These are phyloP conservation scores for Diaporthe capsici DNA, from an alignment of 2,329 filamentous ascomycete genomes.

Conservation along the genomic window DNA sequence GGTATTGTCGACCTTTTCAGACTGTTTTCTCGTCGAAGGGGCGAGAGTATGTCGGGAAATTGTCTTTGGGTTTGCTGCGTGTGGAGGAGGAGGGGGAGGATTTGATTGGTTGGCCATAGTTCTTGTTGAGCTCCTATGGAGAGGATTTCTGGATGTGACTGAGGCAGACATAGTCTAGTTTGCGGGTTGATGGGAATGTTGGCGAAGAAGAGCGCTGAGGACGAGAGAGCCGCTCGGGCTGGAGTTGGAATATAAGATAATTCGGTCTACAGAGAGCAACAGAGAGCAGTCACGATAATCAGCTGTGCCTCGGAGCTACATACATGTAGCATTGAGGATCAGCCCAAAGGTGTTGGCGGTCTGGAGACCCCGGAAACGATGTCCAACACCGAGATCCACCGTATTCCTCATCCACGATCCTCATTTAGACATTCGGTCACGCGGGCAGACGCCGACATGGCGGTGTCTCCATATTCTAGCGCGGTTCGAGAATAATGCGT, in stretches of 20 bases:
- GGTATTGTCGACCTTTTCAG: not conserved
- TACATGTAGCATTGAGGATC: not conserved
- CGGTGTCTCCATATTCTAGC: constrained; percentile 35
- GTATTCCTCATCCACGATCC: constrained; percentile 16
- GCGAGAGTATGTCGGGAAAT: not conserved
- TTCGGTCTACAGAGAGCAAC: not conserved
- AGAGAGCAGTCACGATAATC: constrained; percentile 14
- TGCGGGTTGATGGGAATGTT: constrained; percentile 10
- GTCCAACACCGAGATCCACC: constrained; percentile 30
- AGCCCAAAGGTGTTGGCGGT: constrained; percentile 21
- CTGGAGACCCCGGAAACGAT: constrained; percentile 28
- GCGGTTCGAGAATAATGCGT: constrained; percentile 28
- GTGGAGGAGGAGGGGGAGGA: not conserved
- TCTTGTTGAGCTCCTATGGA: constrained; percentile 21
- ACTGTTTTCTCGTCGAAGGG: not conserved
- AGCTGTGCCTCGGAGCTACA: not conserved
- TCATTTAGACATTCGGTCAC: constrained; percentile 26
- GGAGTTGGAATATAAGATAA: constrained; percentile 12
- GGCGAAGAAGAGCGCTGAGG: not conserved
- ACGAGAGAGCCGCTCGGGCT: constrained; percentile 7
- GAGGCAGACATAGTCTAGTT: constrained; percentile 13
- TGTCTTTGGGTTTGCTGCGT: not conserved
- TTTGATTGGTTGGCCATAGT: constrained; percentile 22
- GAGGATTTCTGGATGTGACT: constrained; percentile 12
- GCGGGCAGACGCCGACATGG: constrained; percentile 36